phyloP scores from a whole-genome alignment of 2,329 filamentous ascomycete species.

The Aspergillus sergii region DNA sequence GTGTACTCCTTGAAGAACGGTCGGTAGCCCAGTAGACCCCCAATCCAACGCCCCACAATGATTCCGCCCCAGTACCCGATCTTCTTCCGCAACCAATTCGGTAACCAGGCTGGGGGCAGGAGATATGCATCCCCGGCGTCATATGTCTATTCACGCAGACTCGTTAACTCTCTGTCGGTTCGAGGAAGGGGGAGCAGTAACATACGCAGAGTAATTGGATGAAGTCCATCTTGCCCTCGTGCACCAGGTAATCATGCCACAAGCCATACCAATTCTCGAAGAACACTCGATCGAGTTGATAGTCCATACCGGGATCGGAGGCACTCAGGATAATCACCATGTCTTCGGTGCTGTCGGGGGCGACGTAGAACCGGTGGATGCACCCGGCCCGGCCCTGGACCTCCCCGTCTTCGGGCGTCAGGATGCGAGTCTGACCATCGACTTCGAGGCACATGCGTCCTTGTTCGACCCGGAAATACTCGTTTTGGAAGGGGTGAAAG shows the following conservation, averaged over 20 bases:
- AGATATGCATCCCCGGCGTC: neutral
- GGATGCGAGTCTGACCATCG: neutral
- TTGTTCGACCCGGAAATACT: neutral
- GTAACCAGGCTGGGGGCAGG: neutral
- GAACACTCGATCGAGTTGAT: neutral
- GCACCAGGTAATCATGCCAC: slow-evolving; percentile 1
- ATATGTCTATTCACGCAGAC: neutral
- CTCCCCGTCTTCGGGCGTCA: neutral
- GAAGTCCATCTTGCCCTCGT: neutral
- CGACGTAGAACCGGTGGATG: neutral
- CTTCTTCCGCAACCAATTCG: neutral
- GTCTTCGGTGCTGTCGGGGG: neutral
- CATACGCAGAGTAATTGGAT: slow-evolving; percentile 4
- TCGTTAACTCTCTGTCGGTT: neutral
- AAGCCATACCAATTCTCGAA: slow-evolving; percentile 4
- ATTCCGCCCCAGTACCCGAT: neutral
- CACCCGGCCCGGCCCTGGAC: neutral
- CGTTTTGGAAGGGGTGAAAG: neutral
- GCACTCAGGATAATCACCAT: neutral
- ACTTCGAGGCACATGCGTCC: neutral
- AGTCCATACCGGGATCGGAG: neutral
- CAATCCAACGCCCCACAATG: slow-evolving; percentile 4
- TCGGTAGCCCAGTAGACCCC: slow-evolving; percentile 11
- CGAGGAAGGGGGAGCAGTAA: neutral
- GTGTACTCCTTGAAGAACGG: slow-evolving; percentile 17